These are phyloP conservation scores for Daedaleopsis sinensis DNA, from an alignment of 768 basidiomycete genomes.

Conservation along the genomic window DNA sequence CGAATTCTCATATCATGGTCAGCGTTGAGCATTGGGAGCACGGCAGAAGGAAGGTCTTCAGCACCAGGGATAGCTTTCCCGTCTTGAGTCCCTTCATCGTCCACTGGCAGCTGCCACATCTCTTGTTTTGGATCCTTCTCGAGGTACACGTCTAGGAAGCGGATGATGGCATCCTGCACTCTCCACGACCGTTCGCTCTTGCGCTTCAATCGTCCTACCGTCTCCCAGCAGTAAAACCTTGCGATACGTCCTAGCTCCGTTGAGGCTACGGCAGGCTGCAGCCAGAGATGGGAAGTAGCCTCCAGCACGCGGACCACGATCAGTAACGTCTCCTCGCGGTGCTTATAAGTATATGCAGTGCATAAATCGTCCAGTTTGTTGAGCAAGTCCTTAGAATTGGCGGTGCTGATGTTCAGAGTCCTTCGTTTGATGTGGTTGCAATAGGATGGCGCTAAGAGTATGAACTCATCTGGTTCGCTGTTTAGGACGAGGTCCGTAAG, in stretches of 20 bases:
- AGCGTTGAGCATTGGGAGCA: conserved; percentile 55
- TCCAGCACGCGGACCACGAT: conserved; percentile 64
- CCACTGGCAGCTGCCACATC: conserved; percentile 43
- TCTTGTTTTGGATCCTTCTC: conserved; percentile 53
- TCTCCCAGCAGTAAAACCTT: conserved; percentile 37
- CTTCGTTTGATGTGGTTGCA: conserved; percentile 57
- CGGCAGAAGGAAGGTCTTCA: conserved; percentile 43
- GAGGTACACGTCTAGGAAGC: conserved; percentile 71
- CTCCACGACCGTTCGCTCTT: conserved; percentile 62
- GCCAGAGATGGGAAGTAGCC: conserved; percentile 67
- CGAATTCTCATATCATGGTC: conserved; percentile 87
- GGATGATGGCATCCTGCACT: conserved; percentile 62
- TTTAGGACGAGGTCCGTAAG: conserved; percentile 55
- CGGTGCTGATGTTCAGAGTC: conserved; percentile 52
- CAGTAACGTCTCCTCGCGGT: conserved; percentile 54
- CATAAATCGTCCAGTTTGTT: conserved; percentile 57
- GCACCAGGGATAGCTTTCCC: conserved; percentile 12
- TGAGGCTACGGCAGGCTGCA: conserved; percentile 30
- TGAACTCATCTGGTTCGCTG: conserved; percentile 56
- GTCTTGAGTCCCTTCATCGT: background rate
- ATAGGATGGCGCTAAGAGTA: conserved; percentile 58
- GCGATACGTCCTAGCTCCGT: conserved; percentile 45
- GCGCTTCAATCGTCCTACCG: conserved; percentile 35
- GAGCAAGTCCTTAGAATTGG: conserved; percentile 56
- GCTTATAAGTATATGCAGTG: conserved; percentile 52